Evolutionary conservation across 2,329 filamentous ascomycete genomes (phyloP), one percentile per base, ranked within the genome.

Genomic region (Phaeosphaeria sp.): DNA sequence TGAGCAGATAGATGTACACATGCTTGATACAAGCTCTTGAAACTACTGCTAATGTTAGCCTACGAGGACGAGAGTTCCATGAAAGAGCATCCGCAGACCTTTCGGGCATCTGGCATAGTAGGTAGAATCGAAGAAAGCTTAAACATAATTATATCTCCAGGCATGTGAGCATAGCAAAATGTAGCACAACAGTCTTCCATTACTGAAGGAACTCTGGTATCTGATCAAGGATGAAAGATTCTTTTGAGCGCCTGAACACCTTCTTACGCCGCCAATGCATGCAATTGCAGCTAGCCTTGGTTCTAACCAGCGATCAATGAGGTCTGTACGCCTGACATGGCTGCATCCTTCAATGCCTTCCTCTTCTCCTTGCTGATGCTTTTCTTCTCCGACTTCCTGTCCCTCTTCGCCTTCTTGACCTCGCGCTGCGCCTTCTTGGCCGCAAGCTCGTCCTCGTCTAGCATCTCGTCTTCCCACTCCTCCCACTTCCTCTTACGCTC

Each of bases 401-500:
- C 55, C 60, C 71, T 71, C 85, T 90, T 91, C 69, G 85, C 85
- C 42, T 50, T 39, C 47, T 39, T 50, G 21, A 25, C 44, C 22
- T 71, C 65, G 42, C 72, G 72, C 66, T 77, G 77, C 59, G 54
- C 64, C 55, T 70, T 76, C 58, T 78, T 76, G 54, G 71, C 68
- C 3, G 67, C 72, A 15, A 73, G 62, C 27, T 69, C 69, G 3
- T 76, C 71, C 7, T 75, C 73, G 42, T 77, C 72, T 18, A 76
- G 64, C 60, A 77, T 52, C 63, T 76, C 73, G 30, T 75, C 69
- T 48, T 76, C 74, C 74, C 73, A 76, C 54, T 74, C 72, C 23
- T 76, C 72, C 72, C 71, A 76, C 61, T 76, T 76, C 58, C 74
- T 69, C 70, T 76, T 74, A 58, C 67, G 71, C 58, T 76, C 68